Evolutionary conservation across 768 basidiomycete species (phyloP).

Genomic region (Leccinum rimulosum): DNA sequence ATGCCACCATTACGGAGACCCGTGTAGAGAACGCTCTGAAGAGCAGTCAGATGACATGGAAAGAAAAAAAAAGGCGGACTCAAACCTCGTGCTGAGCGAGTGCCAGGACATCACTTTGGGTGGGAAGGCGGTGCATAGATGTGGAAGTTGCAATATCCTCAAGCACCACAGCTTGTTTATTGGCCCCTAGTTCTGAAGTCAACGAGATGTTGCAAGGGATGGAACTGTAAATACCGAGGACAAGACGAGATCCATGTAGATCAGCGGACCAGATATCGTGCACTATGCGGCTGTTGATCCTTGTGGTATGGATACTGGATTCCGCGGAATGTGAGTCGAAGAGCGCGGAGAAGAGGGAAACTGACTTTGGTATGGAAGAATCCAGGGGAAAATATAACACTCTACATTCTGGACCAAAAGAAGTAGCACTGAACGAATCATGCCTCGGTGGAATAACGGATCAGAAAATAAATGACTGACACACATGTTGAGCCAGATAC

Average conservation of each 20-base stretch:
- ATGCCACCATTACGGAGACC: conserved; percentile 62
- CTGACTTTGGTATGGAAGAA: conserved; percentile 40
- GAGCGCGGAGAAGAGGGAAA: background rate
- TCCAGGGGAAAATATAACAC: conserved; percentile 46
- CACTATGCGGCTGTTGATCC: conserved; percentile 38
- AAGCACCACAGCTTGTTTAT: conserved; percentile 49
- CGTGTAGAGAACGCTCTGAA: conserved; percentile 50
- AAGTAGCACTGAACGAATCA: conserved; percentile 47
- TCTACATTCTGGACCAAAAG: conserved; percentile 51
- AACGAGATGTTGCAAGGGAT: background rate
- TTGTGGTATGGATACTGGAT: conserved; percentile 14
- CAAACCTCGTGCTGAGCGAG: conserved; percentile 52
- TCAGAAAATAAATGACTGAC: conserved; percentile 35
- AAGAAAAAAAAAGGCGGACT: background rate
- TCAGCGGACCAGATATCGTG: conserved; percentile 59
- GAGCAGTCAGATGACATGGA: background rate
- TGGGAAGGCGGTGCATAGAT: conserved; percentile 42
- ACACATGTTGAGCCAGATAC: conserved; percentile 46
- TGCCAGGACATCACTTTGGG: conserved; percentile 63
- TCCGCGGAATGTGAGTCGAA: background rate
- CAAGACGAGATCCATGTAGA: conserved; percentile 46
- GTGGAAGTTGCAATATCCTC: conserved; percentile 44
- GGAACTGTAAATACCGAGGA: conserved; percentile 42
- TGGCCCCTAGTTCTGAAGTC: conserved; percentile 43
- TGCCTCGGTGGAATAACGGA: background rate